Percentiles rank a stretch among this genome's conserved stretches.
Conservation (phyloP, 2,329 filamentous ascomycete genomes). For the Venturia pyrina region DNA sequence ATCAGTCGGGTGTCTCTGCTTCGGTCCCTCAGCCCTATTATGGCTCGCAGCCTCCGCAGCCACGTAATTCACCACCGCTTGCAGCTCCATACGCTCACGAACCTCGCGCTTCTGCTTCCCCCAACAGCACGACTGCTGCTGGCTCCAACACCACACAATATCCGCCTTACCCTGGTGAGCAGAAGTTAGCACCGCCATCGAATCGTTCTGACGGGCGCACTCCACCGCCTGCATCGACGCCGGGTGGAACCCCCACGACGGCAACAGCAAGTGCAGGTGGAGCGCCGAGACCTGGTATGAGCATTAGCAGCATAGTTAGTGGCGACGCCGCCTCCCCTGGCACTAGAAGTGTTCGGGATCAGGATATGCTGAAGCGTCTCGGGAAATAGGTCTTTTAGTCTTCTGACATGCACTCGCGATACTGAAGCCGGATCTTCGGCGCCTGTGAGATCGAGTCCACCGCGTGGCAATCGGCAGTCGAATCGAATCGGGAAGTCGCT, state of each 20-base stretch:
- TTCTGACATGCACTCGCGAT: not conserved
- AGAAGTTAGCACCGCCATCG: constrained; percentile 24
- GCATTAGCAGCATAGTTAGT: constrained; percentile 32
- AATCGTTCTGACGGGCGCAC: constrained; percentile 30
- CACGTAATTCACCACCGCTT: constrained; percentile 24
- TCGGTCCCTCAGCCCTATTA: constrained; percentile 23
- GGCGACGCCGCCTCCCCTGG: constrained; percentile 22
- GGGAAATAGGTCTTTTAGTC: not conserved
- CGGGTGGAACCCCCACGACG: constrained; percentile 21
- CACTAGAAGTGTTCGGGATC: constrained; percentile 31
- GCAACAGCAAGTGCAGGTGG: constrained; percentile 13
- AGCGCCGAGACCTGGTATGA: constrained; percentile 27
- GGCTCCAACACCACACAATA: constrained; percentile 20
- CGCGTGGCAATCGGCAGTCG: not conserved
- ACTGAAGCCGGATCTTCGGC: constrained; percentile 6
- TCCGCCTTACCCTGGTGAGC: constrained; percentile 17
- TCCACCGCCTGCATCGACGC: constrained; percentile 23
- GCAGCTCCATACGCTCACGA: constrained; percentile 17
- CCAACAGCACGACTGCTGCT: constrained; percentile 22
- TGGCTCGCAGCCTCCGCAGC: constrained; percentile 24
- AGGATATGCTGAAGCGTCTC: constrained; percentile 29
- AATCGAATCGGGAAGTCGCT: not conserved
- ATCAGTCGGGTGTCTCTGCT: constrained; percentile 20
- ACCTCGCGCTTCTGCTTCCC: constrained; percentile 27
- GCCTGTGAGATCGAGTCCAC: not conserved